These are phyloP conservation scores for Stemphylium lycopersici DNA, from an alignment of 2,329 filamentous ascomycete genomes.

Conservation along the genomic window DNA sequence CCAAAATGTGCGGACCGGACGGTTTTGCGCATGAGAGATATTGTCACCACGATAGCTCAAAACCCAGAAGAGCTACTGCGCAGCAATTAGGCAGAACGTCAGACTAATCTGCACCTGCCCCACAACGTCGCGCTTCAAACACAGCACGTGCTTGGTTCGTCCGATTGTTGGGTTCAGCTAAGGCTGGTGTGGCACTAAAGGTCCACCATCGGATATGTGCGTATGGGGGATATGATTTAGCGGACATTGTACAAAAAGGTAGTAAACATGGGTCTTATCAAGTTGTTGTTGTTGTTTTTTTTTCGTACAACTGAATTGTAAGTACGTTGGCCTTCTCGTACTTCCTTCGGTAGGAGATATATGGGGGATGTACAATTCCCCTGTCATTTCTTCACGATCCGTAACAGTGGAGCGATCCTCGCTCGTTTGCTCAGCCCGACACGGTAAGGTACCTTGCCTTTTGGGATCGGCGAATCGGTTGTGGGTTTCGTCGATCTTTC, in stretches of 20 bases:
- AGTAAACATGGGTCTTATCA: constrained; percentile 22
- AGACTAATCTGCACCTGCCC: no score
- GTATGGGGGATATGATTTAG: not conserved
- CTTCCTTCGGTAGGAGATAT: not conserved
- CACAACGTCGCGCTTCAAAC: no score
- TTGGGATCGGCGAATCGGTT: constrained; percentile 34
- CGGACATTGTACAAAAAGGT: not conserved
- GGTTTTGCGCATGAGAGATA: no score
- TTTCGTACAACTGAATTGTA: not conserved
- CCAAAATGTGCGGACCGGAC: no score
- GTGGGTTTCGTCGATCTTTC: constrained; percentile 23
- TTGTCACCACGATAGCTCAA: not conserved
- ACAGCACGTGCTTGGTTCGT: no score
- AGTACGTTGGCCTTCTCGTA: not conserved
- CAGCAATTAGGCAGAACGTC: not conserved
- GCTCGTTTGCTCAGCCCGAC: constrained; percentile 58
- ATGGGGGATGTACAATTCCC: not conserved
- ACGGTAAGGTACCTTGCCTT: constrained; percentile 52
- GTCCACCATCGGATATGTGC: not conserved
- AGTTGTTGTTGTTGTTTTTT: no score
- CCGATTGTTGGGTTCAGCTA: not conserved
- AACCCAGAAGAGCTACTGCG: not conserved
- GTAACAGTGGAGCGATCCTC: constrained; percentile 56
- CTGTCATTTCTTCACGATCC: constrained; percentile 52
- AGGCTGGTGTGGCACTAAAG: not conserved